Evolutionary conservation across 371 early-diverging fungal genomes (phyloP).

Genomic region (Mucor sp.): DNA sequence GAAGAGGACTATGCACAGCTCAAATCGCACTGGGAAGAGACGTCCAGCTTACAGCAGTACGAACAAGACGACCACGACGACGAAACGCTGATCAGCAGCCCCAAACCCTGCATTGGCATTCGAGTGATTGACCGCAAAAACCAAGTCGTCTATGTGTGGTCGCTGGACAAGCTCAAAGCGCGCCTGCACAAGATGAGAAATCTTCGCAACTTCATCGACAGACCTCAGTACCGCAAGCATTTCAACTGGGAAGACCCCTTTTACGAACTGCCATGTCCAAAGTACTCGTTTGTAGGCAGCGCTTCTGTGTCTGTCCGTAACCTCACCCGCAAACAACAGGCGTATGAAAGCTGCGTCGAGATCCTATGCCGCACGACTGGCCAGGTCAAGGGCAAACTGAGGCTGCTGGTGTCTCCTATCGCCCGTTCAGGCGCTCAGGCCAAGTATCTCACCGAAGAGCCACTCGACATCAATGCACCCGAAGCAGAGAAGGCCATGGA

Average conservation of each 20-base stretch:
- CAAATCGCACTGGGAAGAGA: conserved; percentile 67
- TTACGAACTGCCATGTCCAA: conserved; percentile 64
- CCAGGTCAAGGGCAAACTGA: conserved; percentile 47
- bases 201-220: conserved; percentile 70
- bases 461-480: background rate
- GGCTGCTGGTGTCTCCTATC: conserved; percentile 47
- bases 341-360: conserved; percentile 58
- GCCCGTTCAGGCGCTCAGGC: conserved; percentile 16
- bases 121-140: conserved; percentile 74
- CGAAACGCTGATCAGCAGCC: conserved; percentile 31
- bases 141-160: conserved; percentile 76
- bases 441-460: background rate
- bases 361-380: conserved; percentile 66
- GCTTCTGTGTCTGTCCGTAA: conserved; percentile 59
- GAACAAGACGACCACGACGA: conserved; percentile 44
- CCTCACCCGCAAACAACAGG: conserved; percentile 45
- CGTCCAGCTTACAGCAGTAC: conserved; percentile 49
- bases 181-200: conserved; percentile 78
- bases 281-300: conserved; percentile 71
- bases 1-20: conserved; percentile 57
- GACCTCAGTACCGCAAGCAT: conserved; percentile 69
- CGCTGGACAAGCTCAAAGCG: conserved; percentile 64
- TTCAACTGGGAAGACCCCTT: conserved; percentile 78
- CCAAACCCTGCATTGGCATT: conserved; percentile 66
- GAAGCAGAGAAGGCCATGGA: background rate